Conservation (phyloP, 2,329 filamentous ascomycete species). For the Botrytis medusae region DNA sequence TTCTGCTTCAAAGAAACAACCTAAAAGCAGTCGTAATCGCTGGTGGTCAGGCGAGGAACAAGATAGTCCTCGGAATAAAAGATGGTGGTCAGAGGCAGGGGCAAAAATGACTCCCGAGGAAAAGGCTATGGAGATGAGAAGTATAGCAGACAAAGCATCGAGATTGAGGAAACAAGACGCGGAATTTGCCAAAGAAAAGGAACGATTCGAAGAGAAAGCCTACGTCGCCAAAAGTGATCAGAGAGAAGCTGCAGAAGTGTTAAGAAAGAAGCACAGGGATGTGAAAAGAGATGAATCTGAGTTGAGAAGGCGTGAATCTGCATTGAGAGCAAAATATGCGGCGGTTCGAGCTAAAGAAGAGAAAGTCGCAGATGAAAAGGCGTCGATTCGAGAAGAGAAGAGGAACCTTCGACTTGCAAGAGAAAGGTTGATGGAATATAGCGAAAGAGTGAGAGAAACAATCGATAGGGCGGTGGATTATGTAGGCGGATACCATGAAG, state of each 20-base stretch:
- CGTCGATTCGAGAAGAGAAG: slow-evolving; percentile 6
- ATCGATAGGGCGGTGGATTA: slow-evolving; percentile 10
- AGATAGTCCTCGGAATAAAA: neutral
- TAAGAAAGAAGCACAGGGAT: neutral
- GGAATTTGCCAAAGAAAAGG: neutral
- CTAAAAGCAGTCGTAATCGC: neutral
- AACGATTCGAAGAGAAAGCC: neutral
- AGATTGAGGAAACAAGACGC: neutral
- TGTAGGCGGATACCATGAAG: slow-evolving; percentile 1
- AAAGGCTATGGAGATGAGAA: slow-evolving; percentile 3
- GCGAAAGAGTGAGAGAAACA: slow-evolving; percentile 7
- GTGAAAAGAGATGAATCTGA: neutral
- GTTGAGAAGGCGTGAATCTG: neutral
- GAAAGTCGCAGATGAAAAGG: slow-evolving; percentile 9
- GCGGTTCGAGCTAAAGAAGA: neutral
- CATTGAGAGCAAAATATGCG: neutral
- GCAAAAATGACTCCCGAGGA: neutral
- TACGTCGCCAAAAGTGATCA: neutral
- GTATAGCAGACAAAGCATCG: neutral
- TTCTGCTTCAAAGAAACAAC: neutral
- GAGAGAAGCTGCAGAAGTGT: neutral
- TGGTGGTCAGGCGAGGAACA: neutral
- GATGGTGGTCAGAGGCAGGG: slow-evolving; percentile 4
- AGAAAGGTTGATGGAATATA: neutral
- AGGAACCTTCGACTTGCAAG: neutral